Base-by-base conservation (phyloP, 2,329 filamentous ascomycete species). In the Talaromyces rugulosus region DNA sequence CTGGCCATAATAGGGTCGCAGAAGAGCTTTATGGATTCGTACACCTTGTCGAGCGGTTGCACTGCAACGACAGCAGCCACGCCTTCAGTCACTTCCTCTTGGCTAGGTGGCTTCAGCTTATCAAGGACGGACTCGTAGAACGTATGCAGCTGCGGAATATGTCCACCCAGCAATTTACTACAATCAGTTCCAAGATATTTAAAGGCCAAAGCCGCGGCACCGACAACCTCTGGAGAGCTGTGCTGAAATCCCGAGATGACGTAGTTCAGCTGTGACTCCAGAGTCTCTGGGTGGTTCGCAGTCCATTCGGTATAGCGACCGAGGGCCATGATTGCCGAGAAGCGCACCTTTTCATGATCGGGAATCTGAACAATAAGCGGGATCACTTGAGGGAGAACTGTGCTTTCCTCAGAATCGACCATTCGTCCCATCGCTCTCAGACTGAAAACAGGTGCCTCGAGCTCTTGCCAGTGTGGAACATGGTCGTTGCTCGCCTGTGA, bases 291-390 rank as follows among this genome's bases (percentile, higher is more conserved):
- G 71, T 99, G 95, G 55, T 92, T 88, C 5, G 95, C 87, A 0
- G 96, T 99, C 95, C 95, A 99, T 75, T 98, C 94, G 0, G 96
- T 99, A 73, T 99, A 99, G 65, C 95, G 86, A 42, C 92, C 95
- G 27, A 99, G 85, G 3, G 96, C 93, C 92, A 99, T 97, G 71
- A 98, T 96, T 5, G 94, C 94, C 65, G 96, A 94, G 77, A 99
- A 99, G 7, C 93, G 91, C n/a, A 99, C 85, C 80, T 98, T 99
- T 77, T 98, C 92, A 70, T 99, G 95, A 71, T 91, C 89, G 0
- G 95, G 95, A 64, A 99, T 96, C 72, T 96, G 91, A 11, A 96
- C 92, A 65, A 99, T 87, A 61, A 99, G 82, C 18, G 93, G 93
- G 79, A 99, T 96, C 16, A 99, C 87, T 71, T 94, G 91, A 3